Base-by-base conservation (phyloP, 139 green algal species). In the Chlorella sp. region DNA sequence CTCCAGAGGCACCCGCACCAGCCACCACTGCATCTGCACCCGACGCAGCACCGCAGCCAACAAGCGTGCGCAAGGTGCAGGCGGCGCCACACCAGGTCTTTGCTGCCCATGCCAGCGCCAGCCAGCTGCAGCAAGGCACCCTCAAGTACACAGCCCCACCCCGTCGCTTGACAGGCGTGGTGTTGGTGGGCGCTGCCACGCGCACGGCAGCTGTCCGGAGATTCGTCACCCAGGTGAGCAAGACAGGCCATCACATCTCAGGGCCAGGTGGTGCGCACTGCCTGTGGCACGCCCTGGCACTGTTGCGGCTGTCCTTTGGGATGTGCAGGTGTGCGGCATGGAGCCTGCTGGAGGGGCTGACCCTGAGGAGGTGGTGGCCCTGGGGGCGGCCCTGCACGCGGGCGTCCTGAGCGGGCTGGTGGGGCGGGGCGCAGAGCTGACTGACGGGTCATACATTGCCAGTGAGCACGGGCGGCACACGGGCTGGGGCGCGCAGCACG, bases 361-460 rank as follows among this genome's bases (percentile, higher is more conserved):
- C 50, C 82, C 81, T 30, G 77, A 77, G 82, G 74, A 70, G 70
- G 86, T 95, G 34, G 95, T 99, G n/a, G 95, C 95, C 0, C 84
- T 98, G 32, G 95, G 95, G 26, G 95, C 95, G 1, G 95, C 95
- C 3, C 89, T 98, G 30, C 94, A 98, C 22, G 75, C 75, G 20
- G 75, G 75, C 3, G 62, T 80, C 23, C 69, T 80, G 62, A 61
- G 36, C 10, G 75, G 75, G 2, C 2, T 0, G 0, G 62, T 80
- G 33, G 35, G 31, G 0, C 34, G 34, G 4, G 75, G 75, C 26
- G 36, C 74, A 1, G 75, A 80, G 69, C 62, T 80, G 32, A 62
- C 35, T 5, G 75, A 76, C 34, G 75, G 69, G 2, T 50, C 42
- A 0, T 80, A 80, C 50, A 69, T 80, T 29, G 49, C 62, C 27